Evolutionary conservation across 2,329 filamentous ascomycete species (phyloP).

Genomic region (Calonectria crousiana): DNA sequence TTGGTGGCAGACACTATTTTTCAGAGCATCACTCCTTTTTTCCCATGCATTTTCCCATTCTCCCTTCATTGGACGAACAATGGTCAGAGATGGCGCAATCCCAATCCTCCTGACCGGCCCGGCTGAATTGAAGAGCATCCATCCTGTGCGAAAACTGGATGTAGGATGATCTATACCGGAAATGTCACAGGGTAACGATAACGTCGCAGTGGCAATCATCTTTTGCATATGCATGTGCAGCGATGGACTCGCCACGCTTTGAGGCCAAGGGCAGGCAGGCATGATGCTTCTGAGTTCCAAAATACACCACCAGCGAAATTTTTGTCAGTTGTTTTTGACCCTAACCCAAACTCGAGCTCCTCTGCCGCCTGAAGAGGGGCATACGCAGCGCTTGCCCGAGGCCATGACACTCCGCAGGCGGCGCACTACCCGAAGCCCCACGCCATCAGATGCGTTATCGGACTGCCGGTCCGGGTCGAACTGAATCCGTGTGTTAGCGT

Average conservation of each 20-base stretch:
- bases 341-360: neutral
- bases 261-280: too few relatives aligned
- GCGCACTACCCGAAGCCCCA: neutral
- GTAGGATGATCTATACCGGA: neutral
- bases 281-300: neutral
- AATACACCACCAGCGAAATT: too few relatives aligned
- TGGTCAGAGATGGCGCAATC: neutral
- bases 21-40: neutral
- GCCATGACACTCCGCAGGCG: neutral
- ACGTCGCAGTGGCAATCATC: neutral
- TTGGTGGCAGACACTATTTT: neutral
- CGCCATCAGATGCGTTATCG: neutral
- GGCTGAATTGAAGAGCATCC: neutral
- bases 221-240: constrained; percentile 5
- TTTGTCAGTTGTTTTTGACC: neutral
- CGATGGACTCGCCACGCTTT: neutral
- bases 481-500: neutral
- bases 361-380: neutral
- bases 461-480: neutral
- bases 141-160: neutral
- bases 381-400: neutral
- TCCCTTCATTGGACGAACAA: neutral
- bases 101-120: neutral
- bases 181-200: neutral
- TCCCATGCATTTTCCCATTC: neutral